Evolutionary conservation across 257 asterid species (phyloP), one percentile per base, ranked within the genome.

Genomic region (Eustoma russellianum): DNA sequence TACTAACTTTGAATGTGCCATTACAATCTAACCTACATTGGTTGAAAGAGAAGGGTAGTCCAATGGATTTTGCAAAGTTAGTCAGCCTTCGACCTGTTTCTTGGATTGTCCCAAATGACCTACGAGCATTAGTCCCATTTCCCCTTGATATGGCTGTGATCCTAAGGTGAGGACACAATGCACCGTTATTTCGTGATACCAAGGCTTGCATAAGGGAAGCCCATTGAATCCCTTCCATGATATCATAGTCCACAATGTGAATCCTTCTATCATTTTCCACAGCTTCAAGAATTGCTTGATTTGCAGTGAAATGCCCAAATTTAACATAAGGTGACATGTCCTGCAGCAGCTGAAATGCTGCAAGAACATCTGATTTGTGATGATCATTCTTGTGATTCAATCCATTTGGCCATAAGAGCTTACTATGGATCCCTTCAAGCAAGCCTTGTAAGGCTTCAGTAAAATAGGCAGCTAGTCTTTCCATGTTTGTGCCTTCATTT

Each of bases 201-300:
- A 87, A 46, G n/a, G 96, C 77, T 41, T 87, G 96, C 92, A 87
- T 83, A 15, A 87, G 38, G 4, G 96, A 79, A 10, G 96, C 84
- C 96, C 96, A 87, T 49, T 87, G 96, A 68, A 81, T 68, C 44
- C 96, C 96, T 24, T 87, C 96, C 96, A 83, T 81, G 60, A 83
- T 83, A 53, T 87, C 96, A 13, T 79, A 87, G 65, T 87, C 96
- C 55, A 81, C 86, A 8, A 83, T 74, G 38, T 87, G 96, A 50
- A 87, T 83, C 70, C 96, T 70, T 8, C 83, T 54, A 13, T 81
- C 89, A 49, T 72, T 75, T 2, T 65, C 60, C 56, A 79, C 88
- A 0, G 94, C 83, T 62, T 87, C 96, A 7, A 87, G 19, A 7
- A 87, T 83, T 2, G 94, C 94, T 47, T 87, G 94, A 60, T 87